Evolutionary conservation across 2,329 filamentous ascomycete genomes (phyloP), one percentile per base, ranked within the genome.

Genomic region (Alternaria sp.): DNA sequence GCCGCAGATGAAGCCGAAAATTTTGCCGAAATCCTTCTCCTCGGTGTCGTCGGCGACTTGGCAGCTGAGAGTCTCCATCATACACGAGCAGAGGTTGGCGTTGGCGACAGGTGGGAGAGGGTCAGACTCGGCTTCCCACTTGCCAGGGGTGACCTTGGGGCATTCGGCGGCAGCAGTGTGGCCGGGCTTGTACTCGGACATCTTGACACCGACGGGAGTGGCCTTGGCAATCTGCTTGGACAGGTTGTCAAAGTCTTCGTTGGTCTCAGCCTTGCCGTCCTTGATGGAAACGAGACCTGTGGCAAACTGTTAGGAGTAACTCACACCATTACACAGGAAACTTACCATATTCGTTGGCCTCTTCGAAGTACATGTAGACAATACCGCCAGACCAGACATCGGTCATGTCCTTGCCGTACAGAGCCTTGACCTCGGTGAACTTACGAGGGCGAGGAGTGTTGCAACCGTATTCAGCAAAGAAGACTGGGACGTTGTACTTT

Each of bases 401-500:
- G 28, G 88, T 90, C 95, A 99, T 99, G 60, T 93, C 76, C 59
- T 83, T 76, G 52, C 89, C 88, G 80, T 91, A 99, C 9, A 99
- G 87, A 53, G 90, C 89, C 42, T 81, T 83, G 41, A 96, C 93
- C 78, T 99, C 96, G 60, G 90, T 86, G 81, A 96, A 99, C 61
- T 85, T 84, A 80, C 95, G 92, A 61, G 85, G 87, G 41, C 84
- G 83, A 75, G 80, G 83, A 42, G 82, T 83, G 82, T 96, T 98
- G 88, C 95, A 99, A 70, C 95, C 95, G 75, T 99, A 99, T 82
- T 99, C 95, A 66, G 95, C 95, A 78, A 99, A 97, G 88, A 99
- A 99, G 72, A 93, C 91, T 45, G 95, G 95, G 3, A 98, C 92
- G 9, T 91, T 92, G 85, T 95, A 99, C 76, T 89, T 87, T 59